These are phyloP conservation scores for Plasmodium vivax DNA, from an alignment of 169 alveolate genomes.

Conservation along the genomic window DNA sequence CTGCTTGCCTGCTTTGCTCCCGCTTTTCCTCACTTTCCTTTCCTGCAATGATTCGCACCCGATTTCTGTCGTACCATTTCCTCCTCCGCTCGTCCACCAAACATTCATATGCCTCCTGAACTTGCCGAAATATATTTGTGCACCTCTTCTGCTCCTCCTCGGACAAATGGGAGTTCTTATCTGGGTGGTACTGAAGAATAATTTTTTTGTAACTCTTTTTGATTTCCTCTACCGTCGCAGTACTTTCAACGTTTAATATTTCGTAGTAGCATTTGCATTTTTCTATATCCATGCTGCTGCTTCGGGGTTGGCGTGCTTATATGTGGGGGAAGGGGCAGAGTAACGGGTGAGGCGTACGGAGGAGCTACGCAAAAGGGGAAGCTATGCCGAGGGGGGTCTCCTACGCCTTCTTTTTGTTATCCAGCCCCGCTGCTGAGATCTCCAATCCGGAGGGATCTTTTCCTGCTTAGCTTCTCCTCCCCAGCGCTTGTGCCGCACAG, in stretches of 20 bases:
- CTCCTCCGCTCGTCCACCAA: conserved; percentile 87
- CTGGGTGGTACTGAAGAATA: conserved; percentile 91
- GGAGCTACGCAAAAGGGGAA: not conserved
- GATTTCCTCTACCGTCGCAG: conserved; percentile 82
- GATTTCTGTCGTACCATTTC: conserved; percentile 83
- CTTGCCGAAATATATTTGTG: conserved; percentile 82
- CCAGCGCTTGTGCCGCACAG: not conserved
- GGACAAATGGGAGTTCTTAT: conserved; percentile 82
- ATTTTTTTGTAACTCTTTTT: conserved; percentile 88
- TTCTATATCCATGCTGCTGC: conserved; percentile 36
- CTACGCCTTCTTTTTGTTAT: not conserved
- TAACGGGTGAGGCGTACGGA: not conserved
- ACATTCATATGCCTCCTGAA: conserved; percentile 91
- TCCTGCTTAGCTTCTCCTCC: not conserved
- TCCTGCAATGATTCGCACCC: conserved; percentile 83
- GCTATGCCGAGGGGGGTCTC: no score
- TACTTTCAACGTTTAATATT: conserved; percentile 72
- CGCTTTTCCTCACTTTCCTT: conserved; percentile 11
- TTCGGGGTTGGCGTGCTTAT: not conserved
- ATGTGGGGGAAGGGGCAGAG: not conserved
- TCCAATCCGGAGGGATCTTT: not conserved
- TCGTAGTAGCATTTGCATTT: conserved; percentile 76
- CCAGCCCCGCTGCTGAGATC: not conserved
- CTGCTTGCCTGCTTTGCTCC: not conserved
- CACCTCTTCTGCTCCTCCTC: conserved; percentile 77